Conservation (phyloP, 306 rosid genomes). For the Adenanthera pavonina region DNA sequence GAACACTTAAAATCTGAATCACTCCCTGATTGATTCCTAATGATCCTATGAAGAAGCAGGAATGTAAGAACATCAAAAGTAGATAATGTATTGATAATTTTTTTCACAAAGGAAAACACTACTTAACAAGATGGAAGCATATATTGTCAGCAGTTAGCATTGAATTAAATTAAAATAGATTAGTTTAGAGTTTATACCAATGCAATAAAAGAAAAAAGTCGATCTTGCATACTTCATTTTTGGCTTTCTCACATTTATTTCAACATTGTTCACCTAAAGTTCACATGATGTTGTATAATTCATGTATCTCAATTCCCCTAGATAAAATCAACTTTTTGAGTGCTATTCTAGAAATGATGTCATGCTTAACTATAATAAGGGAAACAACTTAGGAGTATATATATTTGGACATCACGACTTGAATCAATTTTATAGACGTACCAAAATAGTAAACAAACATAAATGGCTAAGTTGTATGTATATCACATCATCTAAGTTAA, state of each 20-base stretch:
- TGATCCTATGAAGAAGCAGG: not conserved
- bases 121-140: conserved; percentile 2
- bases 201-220: too few species aligned
- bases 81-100: conserved; percentile 9
- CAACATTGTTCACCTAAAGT: conserved; percentile 79
- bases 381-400: conserved; percentile 13
- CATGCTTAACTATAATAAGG: not conserved
- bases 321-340: not conserved
- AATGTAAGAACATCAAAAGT: not conserved
- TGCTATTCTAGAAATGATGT: not conserved
- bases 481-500: not conserved
- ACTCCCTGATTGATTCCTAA: too few species aligned
- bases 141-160: not conserved
- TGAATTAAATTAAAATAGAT: not conserved
- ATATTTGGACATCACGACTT: conserved; percentile 5
- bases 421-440: not conserved
- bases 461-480: not conserved
- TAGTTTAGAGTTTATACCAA: not conserved
- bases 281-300: conserved; percentile 25
- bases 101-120: not conserved
- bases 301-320: not conserved
- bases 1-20: too few species aligned
- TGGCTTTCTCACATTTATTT: conserved; percentile 82
- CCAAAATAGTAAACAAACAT: not conserved
- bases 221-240: conserved; percentile 56